Conservation (phyloP, 2,329 filamentous ascomycete genomes). For the Cladosporium sp. region DNA sequence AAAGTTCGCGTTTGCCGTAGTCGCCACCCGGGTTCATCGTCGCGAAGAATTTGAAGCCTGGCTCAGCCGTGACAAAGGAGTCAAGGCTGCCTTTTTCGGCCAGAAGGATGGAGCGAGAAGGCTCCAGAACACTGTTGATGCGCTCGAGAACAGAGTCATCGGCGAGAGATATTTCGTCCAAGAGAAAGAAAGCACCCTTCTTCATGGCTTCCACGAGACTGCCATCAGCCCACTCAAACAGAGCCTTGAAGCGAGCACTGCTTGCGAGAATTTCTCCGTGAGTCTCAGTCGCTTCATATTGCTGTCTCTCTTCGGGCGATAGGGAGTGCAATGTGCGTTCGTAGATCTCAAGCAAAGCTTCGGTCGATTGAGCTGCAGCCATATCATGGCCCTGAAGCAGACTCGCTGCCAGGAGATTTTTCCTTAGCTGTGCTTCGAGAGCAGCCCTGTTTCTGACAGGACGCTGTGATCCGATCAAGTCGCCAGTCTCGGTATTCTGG, state of each 20-base stretch:
- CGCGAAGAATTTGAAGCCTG: slow-evolving; percentile 91
- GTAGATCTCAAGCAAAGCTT: slow-evolving; percentile 58
- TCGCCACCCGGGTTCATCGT: slow-evolving; percentile 99
- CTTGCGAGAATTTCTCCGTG: slow-evolving; percentile 39
- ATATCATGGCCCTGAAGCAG: slow-evolving; percentile 19
- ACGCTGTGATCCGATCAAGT: slow-evolving; percentile 91
- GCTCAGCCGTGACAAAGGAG: slow-evolving; percentile 68
- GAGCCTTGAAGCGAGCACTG: slow-evolving; percentile 66
- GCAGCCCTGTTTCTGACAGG: slow-evolving; percentile 81
- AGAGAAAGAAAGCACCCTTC: slow-evolving; percentile 80
- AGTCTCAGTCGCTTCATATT: slow-evolving; percentile 13
- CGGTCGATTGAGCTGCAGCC: slow-evolving; percentile 35
- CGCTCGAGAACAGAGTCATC: slow-evolving; percentile 96
- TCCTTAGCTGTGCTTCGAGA: slow-evolving; percentile 61
- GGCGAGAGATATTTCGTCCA: slow-evolving; percentile 96
- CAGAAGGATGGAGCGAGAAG: slow-evolving; percentile 77
- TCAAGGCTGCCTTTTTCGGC: slow-evolving; percentile 90
- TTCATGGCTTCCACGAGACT: slow-evolving; percentile 94
- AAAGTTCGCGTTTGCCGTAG: slow-evolving; percentile 96
- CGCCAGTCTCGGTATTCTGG: slow-evolving; percentile 95
- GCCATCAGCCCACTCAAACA: slow-evolving; percentile 97
- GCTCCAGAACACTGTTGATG: slow-evolving; percentile 93
- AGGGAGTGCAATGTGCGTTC: slow-evolving; percentile 42
- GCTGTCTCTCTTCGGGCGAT: slow-evolving; percentile 15
- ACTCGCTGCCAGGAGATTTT: slow-evolving; percentile 52